phyloP scores from a whole-genome alignment of 2,329 filamentous ascomycete genomes.

The Xylaria sp. region DNA sequence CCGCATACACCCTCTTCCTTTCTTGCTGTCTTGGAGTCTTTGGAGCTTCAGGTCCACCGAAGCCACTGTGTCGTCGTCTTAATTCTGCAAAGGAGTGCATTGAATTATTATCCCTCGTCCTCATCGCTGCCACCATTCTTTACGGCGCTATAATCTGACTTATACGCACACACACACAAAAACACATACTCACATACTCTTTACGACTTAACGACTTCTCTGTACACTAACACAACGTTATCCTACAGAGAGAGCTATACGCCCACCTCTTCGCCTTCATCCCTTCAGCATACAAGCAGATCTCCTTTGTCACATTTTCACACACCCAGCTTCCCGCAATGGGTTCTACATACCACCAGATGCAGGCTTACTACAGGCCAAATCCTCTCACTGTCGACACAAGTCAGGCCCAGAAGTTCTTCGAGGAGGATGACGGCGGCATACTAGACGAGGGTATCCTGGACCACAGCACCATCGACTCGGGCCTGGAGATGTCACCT shows the following conservation, averaged over 20 bases:
- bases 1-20: constrained; percentile 42
- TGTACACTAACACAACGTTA: constrained; percentile 44
- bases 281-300: constrained; percentile 34
- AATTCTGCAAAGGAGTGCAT: constrained; percentile 23
- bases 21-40: constrained; percentile 43
- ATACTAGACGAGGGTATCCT: constrained; percentile 71
- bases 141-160: constrained; percentile 26
- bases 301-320: constrained; percentile 35
- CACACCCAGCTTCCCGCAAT: constrained; percentile 53
- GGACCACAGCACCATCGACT: constrained; percentile 69
- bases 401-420: constrained; percentile 65
- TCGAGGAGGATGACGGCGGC: constrained; percentile 70
- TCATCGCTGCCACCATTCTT: constrained; percentile 11
- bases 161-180: not conserved
- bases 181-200: constrained; percentile 6
- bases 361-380: constrained; percentile 64
- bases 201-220: constrained; percentile 31
- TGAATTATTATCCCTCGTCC: constrained; percentile 7
- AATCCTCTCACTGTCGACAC: constrained; percentile 65
- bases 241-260: constrained; percentile 40
- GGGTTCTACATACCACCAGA: constrained; percentile 63
- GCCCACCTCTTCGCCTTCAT: constrained; percentile 30
- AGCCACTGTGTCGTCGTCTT: constrained; percentile 12
- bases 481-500: constrained; percentile 71
- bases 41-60: constrained; percentile 35